These are phyloP conservation scores for Pelargonium hybrid DNA, from an alignment of 441 rosid genomes.

Conservation along the genomic window DNA sequence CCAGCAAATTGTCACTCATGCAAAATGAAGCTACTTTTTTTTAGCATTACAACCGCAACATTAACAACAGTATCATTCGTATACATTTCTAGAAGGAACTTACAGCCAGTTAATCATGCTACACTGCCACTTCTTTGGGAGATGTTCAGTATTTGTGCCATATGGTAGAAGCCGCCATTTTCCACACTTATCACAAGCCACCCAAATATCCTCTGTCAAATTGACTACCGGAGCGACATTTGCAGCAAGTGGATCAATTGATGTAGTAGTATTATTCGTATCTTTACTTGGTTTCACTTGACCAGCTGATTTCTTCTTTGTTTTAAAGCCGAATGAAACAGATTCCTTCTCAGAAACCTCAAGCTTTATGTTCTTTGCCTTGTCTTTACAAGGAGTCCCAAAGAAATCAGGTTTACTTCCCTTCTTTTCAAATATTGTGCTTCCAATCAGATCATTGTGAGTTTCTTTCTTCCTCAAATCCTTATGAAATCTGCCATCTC, in stretches of 20 bases:
- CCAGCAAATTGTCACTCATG: neutral
- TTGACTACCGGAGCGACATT: constrained; percentile 22
- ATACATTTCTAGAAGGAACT: constrained; percentile 25
- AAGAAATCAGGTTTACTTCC: neutral
- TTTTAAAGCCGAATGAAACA: neutral
- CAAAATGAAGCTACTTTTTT: neutral
- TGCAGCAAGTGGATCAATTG: constrained; percentile 6
- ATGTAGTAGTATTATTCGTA: neutral
- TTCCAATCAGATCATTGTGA: neutral
- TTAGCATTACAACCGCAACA: neutral
- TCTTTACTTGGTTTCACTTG: neutral
- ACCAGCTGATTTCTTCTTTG: constrained; percentile 6
- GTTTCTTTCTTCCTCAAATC: neutral
- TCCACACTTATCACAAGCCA: constrained; percentile 49
- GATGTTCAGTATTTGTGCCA: constrained; percentile 34
- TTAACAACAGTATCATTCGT: neutral
- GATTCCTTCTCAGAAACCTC: neutral
- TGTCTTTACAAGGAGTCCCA: neutral
- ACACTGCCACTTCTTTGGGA: constrained; percentile 68
- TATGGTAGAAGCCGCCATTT: constrained; percentile 68
- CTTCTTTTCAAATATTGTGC: constrained; percentile 1
- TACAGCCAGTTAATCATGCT: constrained; percentile 81
- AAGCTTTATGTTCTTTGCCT: neutral
- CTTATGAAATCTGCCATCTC: constrained; percentile 1
- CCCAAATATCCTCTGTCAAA: constrained; percentile 42